These are phyloP conservation scores for Sambucus nigra DNA, from an alignment of 129 eudicot genomes.

Conservation along the genomic window DNA sequence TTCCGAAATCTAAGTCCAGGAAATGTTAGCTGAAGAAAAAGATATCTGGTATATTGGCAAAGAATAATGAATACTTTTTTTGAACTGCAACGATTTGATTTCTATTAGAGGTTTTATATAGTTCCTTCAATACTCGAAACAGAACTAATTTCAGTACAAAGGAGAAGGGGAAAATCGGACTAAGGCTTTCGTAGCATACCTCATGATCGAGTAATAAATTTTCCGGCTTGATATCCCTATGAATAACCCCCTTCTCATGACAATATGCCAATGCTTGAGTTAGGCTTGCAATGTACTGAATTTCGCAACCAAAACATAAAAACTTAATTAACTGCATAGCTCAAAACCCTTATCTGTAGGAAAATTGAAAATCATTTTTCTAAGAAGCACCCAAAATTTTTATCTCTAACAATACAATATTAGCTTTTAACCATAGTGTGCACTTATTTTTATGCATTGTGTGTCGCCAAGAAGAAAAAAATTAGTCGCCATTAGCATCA, in stretches of 20 bases:
- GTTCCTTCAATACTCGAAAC: neutral
- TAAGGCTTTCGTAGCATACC: constrained; percentile 31
- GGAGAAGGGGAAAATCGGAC: neutral
- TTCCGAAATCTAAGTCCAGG: too few relatives aligned
- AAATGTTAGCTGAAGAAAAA: too few relatives aligned
- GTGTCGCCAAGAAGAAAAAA: too few relatives aligned
- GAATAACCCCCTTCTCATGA: constrained; percentile 85
- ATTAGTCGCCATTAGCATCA: too few relatives aligned
- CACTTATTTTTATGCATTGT: too few relatives aligned
- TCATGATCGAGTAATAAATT: constrained; percentile 91
- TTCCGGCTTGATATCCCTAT: constrained; percentile 97
- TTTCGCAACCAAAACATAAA: constrained; percentile 10
- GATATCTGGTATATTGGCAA: too few relatives aligned
- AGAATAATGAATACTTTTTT: too few relatives aligned
- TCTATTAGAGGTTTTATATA: too few relatives aligned
- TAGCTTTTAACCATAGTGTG: too few relatives aligned
- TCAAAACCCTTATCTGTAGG: neutral
- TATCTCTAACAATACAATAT: too few relatives aligned
- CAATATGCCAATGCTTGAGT: constrained; percentile 86
- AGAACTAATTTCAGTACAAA: neutral
- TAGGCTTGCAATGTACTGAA: constrained; percentile 80
- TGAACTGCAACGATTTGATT: too few relatives aligned
- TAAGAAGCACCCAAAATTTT: neutral
- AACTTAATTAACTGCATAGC: neutral
- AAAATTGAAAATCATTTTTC: neutral